Conservation (phyloP, 2,329 filamentous ascomycete genomes). For the Claviceps maximensis region DNA sequence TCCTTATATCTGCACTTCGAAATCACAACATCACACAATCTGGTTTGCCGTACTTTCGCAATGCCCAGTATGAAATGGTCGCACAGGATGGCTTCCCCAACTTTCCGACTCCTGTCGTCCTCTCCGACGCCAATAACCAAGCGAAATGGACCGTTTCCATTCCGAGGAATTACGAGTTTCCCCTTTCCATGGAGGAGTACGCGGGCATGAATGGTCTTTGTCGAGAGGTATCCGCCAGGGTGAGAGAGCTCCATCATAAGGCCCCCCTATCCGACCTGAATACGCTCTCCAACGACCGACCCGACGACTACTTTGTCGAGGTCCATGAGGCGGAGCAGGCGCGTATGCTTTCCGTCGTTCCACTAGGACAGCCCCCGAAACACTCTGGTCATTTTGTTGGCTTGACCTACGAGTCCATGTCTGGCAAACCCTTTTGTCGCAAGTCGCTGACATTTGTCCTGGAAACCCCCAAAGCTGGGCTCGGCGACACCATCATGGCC, state of each 20-base stretch:
- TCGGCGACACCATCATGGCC: constrained; percentile 64
- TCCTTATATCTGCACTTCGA: constrained; percentile 19
- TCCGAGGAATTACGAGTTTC: constrained; percentile 52
- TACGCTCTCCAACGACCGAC: constrained; percentile 41
- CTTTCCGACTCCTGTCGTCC: constrained; percentile 58
- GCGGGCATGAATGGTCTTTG: constrained; percentile 55
- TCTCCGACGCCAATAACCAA: constrained; percentile 50
- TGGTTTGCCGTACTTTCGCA: constrained; percentile 30
- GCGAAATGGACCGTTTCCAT: constrained; percentile 74
- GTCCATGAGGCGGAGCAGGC: constrained; percentile 55
- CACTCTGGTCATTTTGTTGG: constrained; percentile 34
- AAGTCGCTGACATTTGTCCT: constrained; percentile 66
- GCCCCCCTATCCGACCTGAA: constrained; percentile 28
- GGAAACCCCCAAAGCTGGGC: constrained; percentile 57
- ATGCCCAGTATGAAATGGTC: constrained; percentile 51
- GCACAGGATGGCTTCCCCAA: constrained; percentile 52
- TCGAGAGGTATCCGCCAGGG: constrained; percentile 47
- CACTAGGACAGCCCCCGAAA: constrained; percentile 25
- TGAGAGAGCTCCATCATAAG: constrained; percentile 32
- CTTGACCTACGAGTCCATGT: constrained; percentile 27
- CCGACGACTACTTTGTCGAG: constrained; percentile 60
- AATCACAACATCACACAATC: constrained; percentile 16
- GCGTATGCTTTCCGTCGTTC: constrained; percentile 41
- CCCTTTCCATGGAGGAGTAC: constrained; percentile 53
- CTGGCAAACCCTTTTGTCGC: constrained; percentile 46